Evolutionary conservation across 257 asterid species (phyloP).

Genomic region (Osmanthus fragrans): DNA sequence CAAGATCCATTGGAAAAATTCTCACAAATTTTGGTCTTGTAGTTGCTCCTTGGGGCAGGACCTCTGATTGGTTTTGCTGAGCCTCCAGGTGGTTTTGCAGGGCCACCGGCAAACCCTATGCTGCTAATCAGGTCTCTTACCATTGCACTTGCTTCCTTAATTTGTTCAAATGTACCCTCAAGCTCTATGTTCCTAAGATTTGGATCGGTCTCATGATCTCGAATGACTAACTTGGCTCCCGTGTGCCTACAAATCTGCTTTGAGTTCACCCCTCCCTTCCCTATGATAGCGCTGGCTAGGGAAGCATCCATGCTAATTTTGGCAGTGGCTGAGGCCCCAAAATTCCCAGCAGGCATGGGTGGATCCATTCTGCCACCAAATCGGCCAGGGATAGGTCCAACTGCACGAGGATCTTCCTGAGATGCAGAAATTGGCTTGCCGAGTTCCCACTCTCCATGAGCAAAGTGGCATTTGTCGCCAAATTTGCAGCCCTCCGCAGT

Average conservation of each 20-base stretch:
- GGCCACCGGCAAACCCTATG: slow-evolving; percentile 45
- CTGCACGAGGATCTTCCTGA: slow-evolving; percentile 56
- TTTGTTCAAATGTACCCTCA: slow-evolving; percentile 83
- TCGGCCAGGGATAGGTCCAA: slow-evolving; percentile 48
- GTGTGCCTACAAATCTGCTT: slow-evolving; percentile 87
- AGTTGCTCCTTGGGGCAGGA: slow-evolving; percentile 54
- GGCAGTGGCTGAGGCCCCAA: slow-evolving; percentile 78
- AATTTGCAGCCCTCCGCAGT: slow-evolving; percentile 90
- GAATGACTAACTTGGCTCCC: slow-evolving; percentile 68
- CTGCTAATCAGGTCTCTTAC: slow-evolving; percentile 68
- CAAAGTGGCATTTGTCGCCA: slow-evolving; percentile 84
- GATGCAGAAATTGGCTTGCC: slow-evolving; percentile 53
- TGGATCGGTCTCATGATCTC: slow-evolving; percentile 75
- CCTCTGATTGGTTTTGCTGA: slow-evolving; percentile 29
- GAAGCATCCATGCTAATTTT: slow-evolving; percentile 85
- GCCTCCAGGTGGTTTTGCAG: slow-evolving; percentile 33
- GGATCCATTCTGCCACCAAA: slow-evolving; percentile 52
- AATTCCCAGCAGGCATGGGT: slow-evolving; percentile 51
- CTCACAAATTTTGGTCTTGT: slow-evolving; percentile 81
- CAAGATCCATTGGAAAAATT: slow-evolving; percentile 78
- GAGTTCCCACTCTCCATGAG: slow-evolving; percentile 95
- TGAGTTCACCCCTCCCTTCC: slow-evolving; percentile 88
- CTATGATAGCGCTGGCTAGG: slow-evolving; percentile 85
- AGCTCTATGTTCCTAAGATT: slow-evolving; percentile 82
- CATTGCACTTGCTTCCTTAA: slow-evolving; percentile 72